A percentile compares a stretch with the other conserved stretches of the same genome.
Conservation (phyloP, 2,329 filamentous ascomycete genomes). For the Pseudocercospora macadamiae region DNA sequence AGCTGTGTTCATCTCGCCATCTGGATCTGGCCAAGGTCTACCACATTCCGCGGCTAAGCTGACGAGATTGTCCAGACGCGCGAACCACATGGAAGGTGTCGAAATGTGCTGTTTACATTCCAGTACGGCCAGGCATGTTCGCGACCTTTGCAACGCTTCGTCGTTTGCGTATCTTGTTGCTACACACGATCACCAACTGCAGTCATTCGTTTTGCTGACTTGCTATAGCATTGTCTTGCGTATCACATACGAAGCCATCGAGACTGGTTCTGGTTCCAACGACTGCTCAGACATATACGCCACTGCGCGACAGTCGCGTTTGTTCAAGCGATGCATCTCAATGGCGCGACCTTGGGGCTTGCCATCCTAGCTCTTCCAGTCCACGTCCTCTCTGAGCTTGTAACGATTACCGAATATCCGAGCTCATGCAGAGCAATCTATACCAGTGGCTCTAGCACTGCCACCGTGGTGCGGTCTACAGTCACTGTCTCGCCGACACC, state of each 20-base stretch:
- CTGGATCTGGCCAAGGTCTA: neutral
- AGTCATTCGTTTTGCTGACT: conserved; percentile 16
- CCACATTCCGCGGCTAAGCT: conserved; percentile 18
- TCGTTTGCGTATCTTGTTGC: conserved; percentile 12
- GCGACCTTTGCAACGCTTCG: conserved; percentile 5
- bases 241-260: no score
- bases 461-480: conserved; percentile 35
- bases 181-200: conserved; percentile 14
- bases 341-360: conserved; percentile 12
- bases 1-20: no score
- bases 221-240: neutral
- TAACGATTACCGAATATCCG: conserved; percentile 34
- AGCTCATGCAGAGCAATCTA: conserved; percentile 32
- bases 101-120: conserved; percentile 25
- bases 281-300: neutral
- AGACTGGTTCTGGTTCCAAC: no score
- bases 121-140: conserved; percentile 18
- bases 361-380: conserved; percentile 22
- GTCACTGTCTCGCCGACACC: conserved; percentile 31
- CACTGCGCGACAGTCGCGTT: neutral
- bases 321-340: conserved; percentile 17
- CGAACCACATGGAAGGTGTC: conserved; percentile 11
- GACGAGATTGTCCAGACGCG: conserved; percentile 20
- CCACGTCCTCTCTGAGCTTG: conserved; percentile 23
- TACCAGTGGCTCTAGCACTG: conserved; percentile 24